Base-by-base conservation (phyloP, 495 filamentous ascomycete genomes). In the Thermothielavioides terrestris region DNA sequence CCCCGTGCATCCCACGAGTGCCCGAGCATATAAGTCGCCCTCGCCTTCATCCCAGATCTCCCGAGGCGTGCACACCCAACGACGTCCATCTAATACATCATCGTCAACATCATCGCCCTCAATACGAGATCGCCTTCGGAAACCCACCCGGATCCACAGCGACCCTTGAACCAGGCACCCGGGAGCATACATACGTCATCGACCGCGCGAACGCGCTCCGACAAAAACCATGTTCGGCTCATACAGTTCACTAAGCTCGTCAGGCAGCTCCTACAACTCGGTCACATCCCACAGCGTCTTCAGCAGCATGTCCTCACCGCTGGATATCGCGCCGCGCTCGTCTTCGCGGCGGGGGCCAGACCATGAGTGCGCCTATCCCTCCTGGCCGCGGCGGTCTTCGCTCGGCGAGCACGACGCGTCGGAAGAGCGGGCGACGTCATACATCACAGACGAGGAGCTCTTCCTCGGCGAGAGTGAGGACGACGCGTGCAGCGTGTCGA, bases 361-460 rank as follows among this genome's bases (percentile, higher is more conserved):
- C 49, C 55, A 67, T 8, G 62, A 54, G 45, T 74, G 71, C 64
- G 72, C 72, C 17, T 76, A 70, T 55, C 72, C 72, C n/a, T 76
- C 72, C 37, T 76, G 72, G 72, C 72, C 72, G 10, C 64, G 68
- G 37, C 61, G 72, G 15, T 63, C 66, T 3, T 71, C 69, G 9
- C 64, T 76, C 42, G 65, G 56, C 52, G 69, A 70, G 48, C 58
- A 60, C 9, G 64, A 62, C 31, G 37, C 53, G n/a, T 52, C 55
- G 35, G 64, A 72, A 34, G 60, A 67, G 57, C 68, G 72, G 40
- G 68, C 68, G 15, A 62, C 69, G 1, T 73, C 71, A 6, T 76
- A 71, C 59, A 65, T 76, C 30, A 71, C 71, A 12, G 72, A 76
- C 60, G 72, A 76, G 61, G 72, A 76, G 57, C 64, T 71, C 49